phyloP scores from a whole-genome alignment of 805 yeast species.

The Ascoidea tarda region DNA sequence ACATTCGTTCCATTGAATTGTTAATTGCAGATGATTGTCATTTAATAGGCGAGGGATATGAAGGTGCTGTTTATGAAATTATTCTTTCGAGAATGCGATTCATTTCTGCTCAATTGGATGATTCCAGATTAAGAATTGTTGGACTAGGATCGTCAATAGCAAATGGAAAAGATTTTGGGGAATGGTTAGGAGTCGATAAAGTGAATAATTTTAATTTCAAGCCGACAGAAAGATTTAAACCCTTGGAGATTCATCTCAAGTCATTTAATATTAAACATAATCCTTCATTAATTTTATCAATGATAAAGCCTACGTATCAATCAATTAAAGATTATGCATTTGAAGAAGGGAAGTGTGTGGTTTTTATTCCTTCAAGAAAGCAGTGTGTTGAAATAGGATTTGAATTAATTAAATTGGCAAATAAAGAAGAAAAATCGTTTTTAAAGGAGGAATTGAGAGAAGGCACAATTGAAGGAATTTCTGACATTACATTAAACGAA shows the following conservation, averaged over 20 bases:
- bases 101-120: conserved; percentile 51
- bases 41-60: conserved; percentile 36
- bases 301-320: conserved; percentile 35
- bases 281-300: conserved; percentile 35
- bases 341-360: conserved; percentile 22
- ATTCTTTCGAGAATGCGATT: conserved; percentile 58
- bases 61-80: conserved; percentile 57
- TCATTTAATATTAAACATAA: conserved; percentile 31
- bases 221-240: conserved; percentile 41
- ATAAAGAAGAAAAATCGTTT: conserved; percentile 23
- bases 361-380: conserved; percentile 45
- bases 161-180: conserved; percentile 64
- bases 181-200: conserved; percentile 71
- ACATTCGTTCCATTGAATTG: conserved; percentile 52
- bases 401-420: conserved; percentile 26
- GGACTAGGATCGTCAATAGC: conserved; percentile 59
- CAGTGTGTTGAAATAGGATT: conserved; percentile 38
- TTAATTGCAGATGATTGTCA: conserved; percentile 68
- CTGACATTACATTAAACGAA: conserved; percentile 28
- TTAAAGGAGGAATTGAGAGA: conserved; percentile 21
- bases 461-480: conserved; percentile 15
- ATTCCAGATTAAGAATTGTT: conserved; percentile 37
- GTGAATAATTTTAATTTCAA: conserved; percentile 53
- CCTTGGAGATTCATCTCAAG: conserved; percentile 44
- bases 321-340: conserved; percentile 22